These are phyloP conservation scores for Elongisporangium prolatum DNA, from an alignment of 352 stramenopile genomes.

Conservation along the genomic window DNA sequence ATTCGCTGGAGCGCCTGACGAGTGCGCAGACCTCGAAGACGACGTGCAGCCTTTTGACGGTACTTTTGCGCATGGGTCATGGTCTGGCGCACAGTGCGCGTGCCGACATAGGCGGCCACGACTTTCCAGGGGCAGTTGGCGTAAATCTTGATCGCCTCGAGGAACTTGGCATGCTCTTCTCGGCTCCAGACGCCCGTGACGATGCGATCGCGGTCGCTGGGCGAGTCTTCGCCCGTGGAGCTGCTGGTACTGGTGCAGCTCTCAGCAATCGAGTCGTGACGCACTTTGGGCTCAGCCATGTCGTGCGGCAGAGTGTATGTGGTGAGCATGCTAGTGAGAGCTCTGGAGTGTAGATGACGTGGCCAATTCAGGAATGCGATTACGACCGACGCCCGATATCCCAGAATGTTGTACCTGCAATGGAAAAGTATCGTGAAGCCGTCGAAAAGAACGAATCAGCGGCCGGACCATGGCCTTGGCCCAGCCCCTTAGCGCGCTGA, in stretches of 20 bases:
- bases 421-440: no score
- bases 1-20: slow-evolving; percentile 74
- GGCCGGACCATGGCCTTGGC: no score
- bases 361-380: no score
- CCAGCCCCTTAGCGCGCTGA: no score
- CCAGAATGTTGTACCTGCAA: no score
- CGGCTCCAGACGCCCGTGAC: slow-evolving; percentile 51
- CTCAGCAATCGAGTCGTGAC: no score
- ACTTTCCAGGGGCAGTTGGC: slow-evolving; percentile 62
- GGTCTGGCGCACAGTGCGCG: slow-evolving; percentile 65
- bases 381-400: no score
- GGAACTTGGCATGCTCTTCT: slow-evolving; percentile 62
- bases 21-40: slow-evolving; percentile 53
- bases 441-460: no score
- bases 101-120: slow-evolving; percentile 58
- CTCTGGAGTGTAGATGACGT: no score
- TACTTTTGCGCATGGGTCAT: slow-evolving; percentile 81
- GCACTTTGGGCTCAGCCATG: not conserved
- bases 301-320: not conserved
- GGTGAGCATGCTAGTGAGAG: not conserved
- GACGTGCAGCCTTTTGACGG: slow-evolving; percentile 50
- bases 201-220: slow-evolving; percentile 9
- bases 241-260: no score
- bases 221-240: not conserved
- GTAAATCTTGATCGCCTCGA: slow-evolving; percentile 74